Evolutionary conservation across 345 rosid species (phyloP).

Genomic region (Rhizophora mangle): DNA sequence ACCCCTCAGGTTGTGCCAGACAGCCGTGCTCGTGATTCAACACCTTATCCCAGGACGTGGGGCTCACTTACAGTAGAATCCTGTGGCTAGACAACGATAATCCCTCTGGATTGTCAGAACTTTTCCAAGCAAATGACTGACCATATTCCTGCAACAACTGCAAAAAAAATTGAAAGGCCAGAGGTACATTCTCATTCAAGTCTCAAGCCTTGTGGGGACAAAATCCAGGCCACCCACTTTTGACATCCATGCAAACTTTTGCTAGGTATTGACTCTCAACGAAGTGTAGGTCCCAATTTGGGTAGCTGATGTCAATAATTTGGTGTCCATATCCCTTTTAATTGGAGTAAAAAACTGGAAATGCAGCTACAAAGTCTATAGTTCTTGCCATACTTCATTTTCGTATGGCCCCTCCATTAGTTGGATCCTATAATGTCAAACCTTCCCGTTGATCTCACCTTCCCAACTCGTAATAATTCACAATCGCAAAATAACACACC

Average conservation of each 20-base stretch:
- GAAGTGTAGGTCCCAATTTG: neutral
- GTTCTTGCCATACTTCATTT: slow-evolving; percentile 12
- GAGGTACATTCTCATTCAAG: slow-evolving; percentile 1
- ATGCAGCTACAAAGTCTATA: neutral
- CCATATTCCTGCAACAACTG: neutral
- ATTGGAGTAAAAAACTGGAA: neutral
- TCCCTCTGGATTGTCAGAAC: neutral
- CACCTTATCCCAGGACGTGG: neutral
- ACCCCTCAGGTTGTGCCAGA: no score
- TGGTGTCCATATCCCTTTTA: slow-evolving; percentile 3
- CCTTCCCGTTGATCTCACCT: slow-evolving; percentile 2
- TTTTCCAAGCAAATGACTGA: neutral
- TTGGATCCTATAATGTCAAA: slow-evolving; percentile 31
- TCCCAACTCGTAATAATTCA: slow-evolving; percentile 21
- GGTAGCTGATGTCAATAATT: neutral
- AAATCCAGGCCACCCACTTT: neutral
- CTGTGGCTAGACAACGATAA: neutral
- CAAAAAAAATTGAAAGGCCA: neutral
- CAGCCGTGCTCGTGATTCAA: neutral
- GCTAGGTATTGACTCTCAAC: neutral
- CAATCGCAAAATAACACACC: neutral
- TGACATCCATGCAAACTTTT: slow-evolving; percentile 14
- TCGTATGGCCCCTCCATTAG: slow-evolving; percentile 27
- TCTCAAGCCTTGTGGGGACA: slow-evolving; percentile 12
- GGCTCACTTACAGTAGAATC: neutral